Conservation (phyloP, 2,329 filamentous ascomycete genomes). For the Teratosphaeria gauchensis region DNA sequence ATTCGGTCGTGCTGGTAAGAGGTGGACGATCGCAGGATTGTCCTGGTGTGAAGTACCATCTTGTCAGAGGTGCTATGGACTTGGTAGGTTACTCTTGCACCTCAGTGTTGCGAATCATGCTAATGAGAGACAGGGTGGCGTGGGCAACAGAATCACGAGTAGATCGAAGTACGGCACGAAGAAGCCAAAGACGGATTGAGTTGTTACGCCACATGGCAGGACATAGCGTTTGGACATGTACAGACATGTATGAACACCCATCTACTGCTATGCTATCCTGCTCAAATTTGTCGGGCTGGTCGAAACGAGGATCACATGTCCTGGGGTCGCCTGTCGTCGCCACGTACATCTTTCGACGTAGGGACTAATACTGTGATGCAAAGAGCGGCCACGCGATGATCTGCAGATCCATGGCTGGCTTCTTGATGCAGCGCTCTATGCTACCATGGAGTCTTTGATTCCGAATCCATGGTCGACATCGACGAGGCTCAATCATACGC, state of each 20-base stretch:
- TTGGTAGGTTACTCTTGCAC: slow-evolving; percentile 53
- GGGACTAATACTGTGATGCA: too few relatives aligned
- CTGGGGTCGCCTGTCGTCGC: too few relatives aligned
- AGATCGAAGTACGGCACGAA: slow-evolving; percentile 97
- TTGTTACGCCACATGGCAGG: neutral
- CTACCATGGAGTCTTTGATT: too few relatives aligned
- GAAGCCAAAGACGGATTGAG: slow-evolving; percentile 77
- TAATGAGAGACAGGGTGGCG: slow-evolving; percentile 60
- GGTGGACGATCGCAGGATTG: slow-evolving; percentile 93
- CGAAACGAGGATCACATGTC: too few relatives aligned
- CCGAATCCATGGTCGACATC: too few relatives aligned
- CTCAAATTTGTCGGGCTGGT: too few relatives aligned
- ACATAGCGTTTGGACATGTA: neutral
- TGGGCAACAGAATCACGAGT: slow-evolving; percentile 71
- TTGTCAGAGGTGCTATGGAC: slow-evolving; percentile 86
- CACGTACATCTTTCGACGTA: too few relatives aligned
- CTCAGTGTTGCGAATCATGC: neutral
- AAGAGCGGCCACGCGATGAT: too few relatives aligned
- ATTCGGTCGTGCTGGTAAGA: slow-evolving; percentile 92
- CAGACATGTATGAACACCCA: neutral
- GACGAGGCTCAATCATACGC: too few relatives aligned
- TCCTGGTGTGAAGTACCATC: slow-evolving; percentile 92
- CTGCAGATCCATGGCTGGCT: too few relatives aligned
- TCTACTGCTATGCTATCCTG: neutral
- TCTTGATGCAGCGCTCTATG: too few relatives aligned